A percentile compares a stretch with the other conserved stretches of the same genome.
These are phyloP conservation scores for Hawksworthiomyces lignivorus DNA, from an alignment of 2,329 filamentous ascomycete genomes.

Conservation along the genomic window DNA sequence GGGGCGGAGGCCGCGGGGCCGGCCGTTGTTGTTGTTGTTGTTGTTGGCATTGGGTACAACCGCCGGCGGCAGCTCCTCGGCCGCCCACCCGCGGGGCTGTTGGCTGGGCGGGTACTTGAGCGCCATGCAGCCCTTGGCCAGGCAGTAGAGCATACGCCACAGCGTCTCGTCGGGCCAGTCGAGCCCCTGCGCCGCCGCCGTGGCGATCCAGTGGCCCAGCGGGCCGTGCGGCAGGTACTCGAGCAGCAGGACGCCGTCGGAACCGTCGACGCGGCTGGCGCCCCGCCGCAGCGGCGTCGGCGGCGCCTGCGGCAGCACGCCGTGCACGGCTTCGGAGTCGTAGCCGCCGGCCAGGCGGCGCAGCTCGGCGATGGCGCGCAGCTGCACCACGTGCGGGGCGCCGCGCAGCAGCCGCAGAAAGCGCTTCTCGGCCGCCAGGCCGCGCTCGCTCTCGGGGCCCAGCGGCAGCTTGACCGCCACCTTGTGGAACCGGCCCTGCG, in stretches of 20 bases:
- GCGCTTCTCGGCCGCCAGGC: constrained; percentile 1
- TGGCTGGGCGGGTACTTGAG: constrained; percentile 12
- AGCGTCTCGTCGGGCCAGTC: constrained; percentile 3
- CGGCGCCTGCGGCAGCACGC: constrained; percentile 1
- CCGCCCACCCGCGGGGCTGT: background rate
- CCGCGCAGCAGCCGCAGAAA: constrained; percentile 1
- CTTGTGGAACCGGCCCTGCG: constrained; percentile 8
- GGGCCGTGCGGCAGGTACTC: constrained; percentile 9
- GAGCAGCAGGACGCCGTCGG: constrained; percentile 7
- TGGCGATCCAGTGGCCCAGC: constrained; percentile 11
- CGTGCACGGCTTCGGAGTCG: background rate
- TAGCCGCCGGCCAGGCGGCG: constrained; percentile 2
- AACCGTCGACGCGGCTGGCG: background rate
- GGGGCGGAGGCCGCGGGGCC: background rate
- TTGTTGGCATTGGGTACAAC: too few relatives aligned
- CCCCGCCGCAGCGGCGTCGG: background rate
- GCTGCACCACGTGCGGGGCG: constrained; percentile 9
- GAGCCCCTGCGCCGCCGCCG: background rate
- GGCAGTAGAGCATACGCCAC: constrained; percentile 15
- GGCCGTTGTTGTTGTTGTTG: too few relatives aligned
- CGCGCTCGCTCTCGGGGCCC: background rate
- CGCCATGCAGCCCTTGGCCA: constrained; percentile 13
- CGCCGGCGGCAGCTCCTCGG: background rate
- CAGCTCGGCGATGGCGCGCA: constrained; percentile 2
- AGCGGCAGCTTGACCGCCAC: constrained; percentile 11